Conservation (phyloP, 192 early-diverging fungal species). For the Coemansia sp. region DNA sequence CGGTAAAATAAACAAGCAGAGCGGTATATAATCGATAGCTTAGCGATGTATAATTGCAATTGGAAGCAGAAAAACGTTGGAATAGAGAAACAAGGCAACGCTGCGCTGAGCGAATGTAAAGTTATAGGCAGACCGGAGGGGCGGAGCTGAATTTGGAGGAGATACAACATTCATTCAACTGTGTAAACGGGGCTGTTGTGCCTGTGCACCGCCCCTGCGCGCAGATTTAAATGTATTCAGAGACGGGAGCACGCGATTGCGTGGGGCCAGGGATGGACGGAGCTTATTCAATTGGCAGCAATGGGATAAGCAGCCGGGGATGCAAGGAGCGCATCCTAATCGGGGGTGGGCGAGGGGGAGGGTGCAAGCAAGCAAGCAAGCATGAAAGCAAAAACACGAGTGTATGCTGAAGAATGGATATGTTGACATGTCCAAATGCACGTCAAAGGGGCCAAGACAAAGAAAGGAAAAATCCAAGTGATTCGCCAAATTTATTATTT, state of each 20-base stretch:
- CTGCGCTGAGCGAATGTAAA: background rate
- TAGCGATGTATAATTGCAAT: conserved; percentile 6
- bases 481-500: conserved; percentile 4
- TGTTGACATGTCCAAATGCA: conserved; percentile 21
- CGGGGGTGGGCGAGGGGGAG: background rate
- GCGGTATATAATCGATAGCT: conserved; percentile 5
- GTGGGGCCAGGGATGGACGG: conserved; percentile 5
- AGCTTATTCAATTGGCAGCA: conserved; percentile 8
- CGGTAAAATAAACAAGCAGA: background rate
- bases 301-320: conserved; percentile 13
- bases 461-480: conserved; percentile 5
- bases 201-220: conserved; percentile 1
- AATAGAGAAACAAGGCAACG: background rate
- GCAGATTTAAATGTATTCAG: conserved; percentile 12
- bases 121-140: background rate
- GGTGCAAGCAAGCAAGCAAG: background rate
- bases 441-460: conserved; percentile 5
- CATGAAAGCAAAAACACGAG: conserved; percentile 2
- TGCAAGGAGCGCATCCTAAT: conserved; percentile 24
- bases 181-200: background rate
- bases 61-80: background rate
- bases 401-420: conserved; percentile 20
- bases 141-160: conserved; percentile 8
- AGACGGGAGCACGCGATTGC: background rate
- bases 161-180: background rate